Evolutionary conservation across 2,329 filamentous ascomycete genomes (phyloP).

Genomic region (Microcyclospora pomicola): DNA sequence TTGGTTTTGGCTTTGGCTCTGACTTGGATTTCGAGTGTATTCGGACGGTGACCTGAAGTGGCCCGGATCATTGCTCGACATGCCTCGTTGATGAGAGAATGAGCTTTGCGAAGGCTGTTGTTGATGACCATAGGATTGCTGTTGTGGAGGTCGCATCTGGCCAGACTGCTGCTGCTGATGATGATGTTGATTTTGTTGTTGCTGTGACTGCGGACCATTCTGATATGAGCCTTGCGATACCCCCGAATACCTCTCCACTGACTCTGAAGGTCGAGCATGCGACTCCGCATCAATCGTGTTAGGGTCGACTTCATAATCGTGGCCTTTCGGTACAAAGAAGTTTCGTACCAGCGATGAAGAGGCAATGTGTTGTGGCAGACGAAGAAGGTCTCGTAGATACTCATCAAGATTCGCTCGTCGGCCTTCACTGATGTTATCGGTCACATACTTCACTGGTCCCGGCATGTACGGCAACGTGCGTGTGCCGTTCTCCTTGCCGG

Average conservation of each 20-base stretch:
- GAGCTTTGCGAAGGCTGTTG: constrained; percentile 7
- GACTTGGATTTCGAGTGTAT: constrained; percentile 4
- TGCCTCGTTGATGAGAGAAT: constrained; percentile 3
- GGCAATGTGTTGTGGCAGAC: constrained; percentile 71
- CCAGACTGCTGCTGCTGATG: constrained; percentile 5
- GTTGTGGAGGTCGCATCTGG: constrained; percentile 6
- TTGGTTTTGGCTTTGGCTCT: background rate
- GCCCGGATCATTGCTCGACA: constrained; percentile 1
- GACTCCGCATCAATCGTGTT: constrained; percentile 40
- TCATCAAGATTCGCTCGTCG: constrained; percentile 85
- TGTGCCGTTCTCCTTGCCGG: constrained; percentile 62
- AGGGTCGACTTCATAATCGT: constrained; percentile 84
- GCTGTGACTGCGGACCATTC: constrained; percentile 8
- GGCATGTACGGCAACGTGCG: constrained; percentile 94
- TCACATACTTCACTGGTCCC: constrained; percentile 92
- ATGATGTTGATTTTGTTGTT: constrained; percentile 12
- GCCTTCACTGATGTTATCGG: constrained; percentile 91
- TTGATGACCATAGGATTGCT: constrained; percentile 7
- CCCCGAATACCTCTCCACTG: constrained; percentile 33
- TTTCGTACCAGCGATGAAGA: constrained; percentile 72
- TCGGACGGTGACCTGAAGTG: constrained; percentile 17
- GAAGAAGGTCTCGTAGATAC: constrained; percentile 83
- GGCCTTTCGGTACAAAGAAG: constrained; percentile 79
- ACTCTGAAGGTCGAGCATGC: constrained; percentile 60
- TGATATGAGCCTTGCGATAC: constrained; percentile 16